Base-by-base conservation (phyloP, 1,139 yeast species). In the Petasospora fabianii region DNA sequence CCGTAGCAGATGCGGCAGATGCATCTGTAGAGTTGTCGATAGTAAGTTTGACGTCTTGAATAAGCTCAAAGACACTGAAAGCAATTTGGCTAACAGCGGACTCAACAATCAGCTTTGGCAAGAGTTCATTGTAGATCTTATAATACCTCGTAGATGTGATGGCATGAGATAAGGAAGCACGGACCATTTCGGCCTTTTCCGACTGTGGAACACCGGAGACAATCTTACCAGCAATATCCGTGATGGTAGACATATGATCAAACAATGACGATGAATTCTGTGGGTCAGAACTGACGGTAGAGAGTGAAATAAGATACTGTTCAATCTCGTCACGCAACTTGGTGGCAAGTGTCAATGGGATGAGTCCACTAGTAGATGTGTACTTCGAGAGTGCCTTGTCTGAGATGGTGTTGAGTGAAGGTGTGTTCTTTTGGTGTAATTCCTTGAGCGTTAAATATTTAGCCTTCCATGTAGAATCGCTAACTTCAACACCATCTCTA, bases 61-160 rank as follows among this genome's bases (percentile, higher is more conserved):
- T 62, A 43, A 85, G 70, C 50, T 85, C 95, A 55, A 90, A 80
- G 12, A 87, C 73, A 2, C 88, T 71, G 53, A 81, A 82, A 12
- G 81, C 71, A 33, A 90, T 65, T 55, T 88, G 96, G 26, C 86
- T 75, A 10, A 87, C 67, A 0, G 97, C 83, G 19, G 90, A 78
- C 61, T 87, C 86, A 28, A 90, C 70, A 9, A 88, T 73, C 26
- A 84, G 67, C 41, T 73, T 73, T 1, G 97, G 97, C 38, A 87
- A 64, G 12, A 85, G 56, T 8, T 73, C 73, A 6, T 75, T 68
- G 46, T 84, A 80, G 6, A 79, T 65, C 1, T 86, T 79, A 59
- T 69, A 85, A 57, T 87, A 87, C 54, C 96, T 73, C 0, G 95
- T 75, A 0, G 92, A 75, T 5, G 96, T 80, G 35, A 90, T 77